Base-by-base conservation (phyloP, 768 basidiomycete genomes). In the Suillus fuscotomentosus region DNA sequence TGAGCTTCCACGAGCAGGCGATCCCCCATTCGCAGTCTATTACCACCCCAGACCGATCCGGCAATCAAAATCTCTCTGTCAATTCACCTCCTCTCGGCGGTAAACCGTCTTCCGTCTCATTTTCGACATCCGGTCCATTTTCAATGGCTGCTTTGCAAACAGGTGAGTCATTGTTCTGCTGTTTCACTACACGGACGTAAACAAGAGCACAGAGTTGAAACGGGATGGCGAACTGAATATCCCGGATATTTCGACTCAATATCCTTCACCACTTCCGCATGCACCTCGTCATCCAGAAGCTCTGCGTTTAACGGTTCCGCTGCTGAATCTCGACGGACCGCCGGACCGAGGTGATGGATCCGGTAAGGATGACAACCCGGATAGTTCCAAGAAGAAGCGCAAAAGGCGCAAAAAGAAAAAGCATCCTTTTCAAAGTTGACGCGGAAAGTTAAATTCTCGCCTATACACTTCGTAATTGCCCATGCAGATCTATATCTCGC, bases 301-400 rank as follows among this genome's bases (percentile, higher is more conserved):
- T 31, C 63, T 78, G 31, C 24, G 38, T 31, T 63, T 77, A 24
- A 77, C 78, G 59, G 64, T 77, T 3, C 83, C 86, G 15, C 65
- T 90, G 22, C 75, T 90, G 34, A 89, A 89, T 69, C 78, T 90
- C 13, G 75, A 74, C 47, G 85, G 85, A 2, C 83, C 83, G 31
- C 83, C 80, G 60, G 77, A 73, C 45, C 55, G 57, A 42, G 45
- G 20, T 22, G 63, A 64, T 56, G 55, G 60, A 34, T 41, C 63
- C 66, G 75, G 67, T 50, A 63, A 67, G 60, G 47, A 57, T 27
- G 63, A 45, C 54, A 60, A 64, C 64, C 53, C 57, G 65, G 66
- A 65, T 41, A 76, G 70, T 66, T 73, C 81, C 41, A 88, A 83
- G 70, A 88, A 84, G 77, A 88, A 80, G 67, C 80, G 84, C 8